Conservation (phyloP, 2,329 filamentous ascomycete genomes). For the Fusarium burgessii region DNA sequence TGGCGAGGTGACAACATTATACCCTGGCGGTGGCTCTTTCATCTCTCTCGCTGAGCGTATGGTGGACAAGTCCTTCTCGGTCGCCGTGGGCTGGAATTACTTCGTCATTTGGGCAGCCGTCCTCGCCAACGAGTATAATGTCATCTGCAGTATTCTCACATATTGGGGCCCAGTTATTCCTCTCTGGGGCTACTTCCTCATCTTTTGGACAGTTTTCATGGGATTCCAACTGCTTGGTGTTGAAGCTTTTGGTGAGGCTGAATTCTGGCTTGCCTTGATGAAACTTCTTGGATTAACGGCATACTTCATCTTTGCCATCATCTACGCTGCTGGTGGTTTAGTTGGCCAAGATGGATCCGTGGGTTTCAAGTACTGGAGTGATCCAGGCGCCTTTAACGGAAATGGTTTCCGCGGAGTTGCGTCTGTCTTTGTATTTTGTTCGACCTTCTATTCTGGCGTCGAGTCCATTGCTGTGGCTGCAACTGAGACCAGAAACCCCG, state of each 20-base stretch:
- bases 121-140: conserved; percentile 78
- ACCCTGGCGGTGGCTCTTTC: conserved; percentile 78
- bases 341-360: conserved; percentile 67
- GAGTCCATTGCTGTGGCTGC: conserved; percentile 73
- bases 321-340: conserved; percentile 77
- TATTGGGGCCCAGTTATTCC: conserved; percentile 74
- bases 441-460: conserved; percentile 77
- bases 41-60: conserved; percentile 77
- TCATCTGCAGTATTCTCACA: conserved; percentile 72
- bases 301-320: conserved; percentile 79
- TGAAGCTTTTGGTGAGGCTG: conserved; percentile 80
- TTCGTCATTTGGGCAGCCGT: conserved; percentile 76
- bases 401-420: conserved; percentile 75
- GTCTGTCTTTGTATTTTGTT: conserved; percentile 76
- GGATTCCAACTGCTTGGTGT: conserved; percentile 78
- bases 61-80: conserved; percentile 76
- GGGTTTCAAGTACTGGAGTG: conserved; percentile 78
- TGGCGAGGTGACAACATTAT: conserved; percentile 79
- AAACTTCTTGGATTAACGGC: conserved; percentile 78
- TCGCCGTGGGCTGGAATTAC: conserved; percentile 79
- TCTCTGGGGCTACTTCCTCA: conserved; percentile 75
- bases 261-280: conserved; percentile 82
- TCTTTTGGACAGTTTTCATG: conserved; percentile 80
- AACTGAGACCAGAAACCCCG: conserved; percentile 70
- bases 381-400: conserved; percentile 75